Evolutionary conservation across 2,329 filamentous ascomycete species (phyloP).

Genomic region (Podosphaera aphanis): DNA sequence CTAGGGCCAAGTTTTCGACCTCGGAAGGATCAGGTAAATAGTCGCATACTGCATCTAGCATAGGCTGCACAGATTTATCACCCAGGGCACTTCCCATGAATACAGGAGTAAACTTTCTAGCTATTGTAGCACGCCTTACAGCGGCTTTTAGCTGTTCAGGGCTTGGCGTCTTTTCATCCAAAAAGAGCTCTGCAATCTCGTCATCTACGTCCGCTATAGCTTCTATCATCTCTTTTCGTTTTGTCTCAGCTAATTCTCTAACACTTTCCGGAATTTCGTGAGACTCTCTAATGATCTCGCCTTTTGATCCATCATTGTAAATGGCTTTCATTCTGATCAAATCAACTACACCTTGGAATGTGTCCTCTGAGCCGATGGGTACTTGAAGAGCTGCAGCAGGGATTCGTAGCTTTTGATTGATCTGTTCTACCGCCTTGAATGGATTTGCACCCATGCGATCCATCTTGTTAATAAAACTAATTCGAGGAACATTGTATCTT

Average conservation of each 20-base stretch:
- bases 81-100: constrained; percentile 91
- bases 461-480: constrained; percentile 99
- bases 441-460: constrained; percentile 96
- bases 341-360: constrained; percentile 81
- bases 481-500: constrained; percentile 83
- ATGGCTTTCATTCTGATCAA: constrained; percentile 78
- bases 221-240: constrained; percentile 69
- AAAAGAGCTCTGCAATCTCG: constrained; percentile 83
- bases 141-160: constrained; percentile 71
- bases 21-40: constrained; percentile 83
- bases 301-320: constrained; percentile 70
- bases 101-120: constrained; percentile 75
- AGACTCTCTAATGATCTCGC: constrained; percentile 50
- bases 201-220: constrained; percentile 94
- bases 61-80: constrained; percentile 84
- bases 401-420: constrained; percentile 87
- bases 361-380: constrained; percentile 78
- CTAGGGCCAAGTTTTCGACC: constrained; percentile 71
- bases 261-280: constrained; percentile 70
- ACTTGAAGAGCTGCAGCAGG: constrained; percentile 84
- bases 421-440: constrained; percentile 92
- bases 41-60: constrained; percentile 90
- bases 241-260: constrained; percentile 53
- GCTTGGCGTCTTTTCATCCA: constrained; percentile 66
- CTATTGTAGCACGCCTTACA: constrained; percentile 75